phyloP scores from a whole-genome alignment of 2,329 filamentous ascomycete species.

The Aspergillus versicolor region DNA sequence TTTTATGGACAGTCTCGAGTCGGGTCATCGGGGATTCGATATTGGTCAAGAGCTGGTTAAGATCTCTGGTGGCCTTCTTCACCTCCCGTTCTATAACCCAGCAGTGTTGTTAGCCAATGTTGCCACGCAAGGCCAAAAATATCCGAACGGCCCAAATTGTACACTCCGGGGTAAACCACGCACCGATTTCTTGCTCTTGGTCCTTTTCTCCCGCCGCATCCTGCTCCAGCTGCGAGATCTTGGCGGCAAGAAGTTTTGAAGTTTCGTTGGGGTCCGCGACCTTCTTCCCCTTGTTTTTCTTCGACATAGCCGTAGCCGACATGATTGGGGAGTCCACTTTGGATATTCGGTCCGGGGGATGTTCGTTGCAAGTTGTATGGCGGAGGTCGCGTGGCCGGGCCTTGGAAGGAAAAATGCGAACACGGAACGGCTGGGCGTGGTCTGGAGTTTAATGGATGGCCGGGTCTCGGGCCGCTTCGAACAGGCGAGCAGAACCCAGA shows the following conservation, averaged over 20 bases:
- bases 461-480: constrained; percentile 13
- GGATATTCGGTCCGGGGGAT: not conserved
- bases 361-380: constrained; percentile 46
- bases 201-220: constrained; percentile 93
- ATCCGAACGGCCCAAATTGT: not conserved
- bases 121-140: constrained; percentile 16
- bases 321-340: constrained; percentile 26
- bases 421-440: constrained; percentile 19
- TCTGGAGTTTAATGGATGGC: constrained; percentile 17
- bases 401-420: constrained; percentile 36
- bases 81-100: constrained; percentile 76
- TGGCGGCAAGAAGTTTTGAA: constrained; percentile 84
- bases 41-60: constrained; percentile 77
- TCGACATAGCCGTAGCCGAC: constrained; percentile 56
- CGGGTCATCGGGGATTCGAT: constrained; percentile 92
- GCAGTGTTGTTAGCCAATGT: constrained; percentile 19
- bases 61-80: constrained; percentile 87
- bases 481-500: not conserved
- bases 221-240: constrained; percentile 92
- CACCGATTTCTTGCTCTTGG: constrained; percentile 93
- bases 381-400: constrained; percentile 44
- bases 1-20: constrained; percentile 84
- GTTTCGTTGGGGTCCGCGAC: constrained; percentile 81
- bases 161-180: constrained; percentile 35
- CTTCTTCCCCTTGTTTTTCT: constrained; percentile 85